Evolutionary conservation across 208 protist genomes (phyloP).

Genomic region (Leishmania aethiopica): DNA sequence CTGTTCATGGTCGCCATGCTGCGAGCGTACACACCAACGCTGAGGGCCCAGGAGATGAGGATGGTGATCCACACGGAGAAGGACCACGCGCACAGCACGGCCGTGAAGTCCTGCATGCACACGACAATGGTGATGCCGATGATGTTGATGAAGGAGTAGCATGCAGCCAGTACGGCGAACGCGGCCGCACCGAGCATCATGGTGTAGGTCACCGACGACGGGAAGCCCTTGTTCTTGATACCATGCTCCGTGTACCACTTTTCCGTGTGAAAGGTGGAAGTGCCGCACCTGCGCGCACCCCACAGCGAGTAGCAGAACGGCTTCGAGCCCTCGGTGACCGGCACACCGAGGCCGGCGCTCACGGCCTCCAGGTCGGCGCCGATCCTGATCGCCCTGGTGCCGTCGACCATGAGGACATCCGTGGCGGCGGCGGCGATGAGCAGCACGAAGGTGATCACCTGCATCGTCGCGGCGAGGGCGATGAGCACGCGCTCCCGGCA

Average conservation of each 20-base stretch:
- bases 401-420: slow-evolving; percentile 29
- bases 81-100: slow-evolving; percentile 33
- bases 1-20: slow-evolving; percentile 21
- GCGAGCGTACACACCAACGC: slow-evolving; percentile 22
- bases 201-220: slow-evolving; percentile 12
- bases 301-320: slow-evolving; percentile 35
- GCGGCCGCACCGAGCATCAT: slow-evolving; percentile 30
- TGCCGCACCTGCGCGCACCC: slow-evolving; percentile 23
- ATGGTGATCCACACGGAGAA: slow-evolving; percentile 33
- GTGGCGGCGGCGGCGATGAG: slow-evolving; percentile 21
- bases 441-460: slow-evolving; percentile 24
- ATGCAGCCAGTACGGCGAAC: slow-evolving; percentile 21
- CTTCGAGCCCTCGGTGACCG: slow-evolving; percentile 21
- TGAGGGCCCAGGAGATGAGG: slow-evolving; percentile 36
- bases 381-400: slow-evolving; percentile 18
- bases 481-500: slow-evolving; percentile 21
- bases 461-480: slow-evolving; percentile 12
- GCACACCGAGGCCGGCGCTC: slow-evolving; percentile 13
- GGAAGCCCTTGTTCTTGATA: slow-evolving; percentile 16
- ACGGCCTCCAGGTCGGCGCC: slow-evolving; percentile 15
- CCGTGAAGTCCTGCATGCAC: slow-evolving; percentile 27
- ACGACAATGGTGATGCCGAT: slow-evolving; percentile 19
- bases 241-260: slow-evolving; percentile 19
- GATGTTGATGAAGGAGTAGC: slow-evolving; percentile 30
- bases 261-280: slow-evolving; percentile 9